A percentile compares a stretch with the other conserved stretches of the same genome.
These are phyloP conservation scores for Malus sieversii DNA, from an alignment of 306 rosid genomes.

Conservation along the genomic window DNA sequence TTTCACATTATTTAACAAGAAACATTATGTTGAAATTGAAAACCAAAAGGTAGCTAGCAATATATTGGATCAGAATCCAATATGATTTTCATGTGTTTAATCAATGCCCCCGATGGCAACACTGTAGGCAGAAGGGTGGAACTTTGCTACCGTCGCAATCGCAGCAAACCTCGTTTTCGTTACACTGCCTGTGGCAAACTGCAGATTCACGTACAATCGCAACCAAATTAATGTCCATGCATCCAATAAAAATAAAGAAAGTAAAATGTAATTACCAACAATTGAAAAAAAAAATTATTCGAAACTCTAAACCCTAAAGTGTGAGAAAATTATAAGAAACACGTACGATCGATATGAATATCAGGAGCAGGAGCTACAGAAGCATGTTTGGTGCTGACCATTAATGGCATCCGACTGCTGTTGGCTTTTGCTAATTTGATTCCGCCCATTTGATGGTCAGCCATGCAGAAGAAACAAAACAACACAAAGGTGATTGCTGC, in stretches of 20 bases:
- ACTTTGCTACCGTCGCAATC: neutral
- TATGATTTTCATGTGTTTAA: too few species aligned
- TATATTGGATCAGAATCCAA: too few species aligned
- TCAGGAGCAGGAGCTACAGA: neutral
- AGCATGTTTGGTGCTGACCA: neutral
- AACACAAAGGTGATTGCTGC: neutral
- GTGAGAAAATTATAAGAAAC: neutral
- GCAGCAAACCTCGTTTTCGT: neutral
- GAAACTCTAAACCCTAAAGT: neutral
- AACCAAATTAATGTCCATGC: neutral
- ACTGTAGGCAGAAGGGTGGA: neutral
- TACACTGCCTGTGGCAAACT: neutral
- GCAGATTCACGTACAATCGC: neutral
- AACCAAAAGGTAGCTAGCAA: too few species aligned
- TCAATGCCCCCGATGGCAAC: neutral
- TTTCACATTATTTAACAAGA: too few species aligned
- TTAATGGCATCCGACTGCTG: neutral
- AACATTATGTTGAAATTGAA: too few species aligned
- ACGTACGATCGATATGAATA: neutral
- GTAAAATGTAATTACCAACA: neutral
- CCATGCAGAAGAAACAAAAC: neutral
- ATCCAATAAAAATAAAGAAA: neutral
- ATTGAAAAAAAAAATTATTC: neutral
- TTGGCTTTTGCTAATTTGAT: neutral
- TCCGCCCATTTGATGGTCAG: neutral